Base-by-base conservation (phyloP, 2,329 filamentous ascomycete species). In the Intubia oerlemansii region DNA sequence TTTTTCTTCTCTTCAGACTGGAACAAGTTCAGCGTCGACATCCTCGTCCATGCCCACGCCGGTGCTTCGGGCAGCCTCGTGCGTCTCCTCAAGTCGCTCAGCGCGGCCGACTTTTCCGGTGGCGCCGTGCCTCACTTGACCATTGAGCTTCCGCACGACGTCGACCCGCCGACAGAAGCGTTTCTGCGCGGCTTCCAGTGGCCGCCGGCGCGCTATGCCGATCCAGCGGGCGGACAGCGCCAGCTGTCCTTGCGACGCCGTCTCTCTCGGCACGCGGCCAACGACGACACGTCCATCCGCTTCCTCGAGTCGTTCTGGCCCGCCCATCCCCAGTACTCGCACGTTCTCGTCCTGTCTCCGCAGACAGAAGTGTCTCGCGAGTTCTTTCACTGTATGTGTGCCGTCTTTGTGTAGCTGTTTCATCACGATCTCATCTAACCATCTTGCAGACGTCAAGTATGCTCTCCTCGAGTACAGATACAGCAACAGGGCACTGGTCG, bases 251-350 rank as follows among this genome's bases (percentile, higher is more conserved):
- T 95, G 12, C 69, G 77, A 16, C 80, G 78, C 36, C 73, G 80
- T 17, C 72, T 93, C 24, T 55, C 66, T 9, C 57, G 57, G 21
- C 54, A 62, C 27, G 56, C 55, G 26, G 42, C 74, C 36, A 68
- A 58, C 5, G 60, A 76, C 24, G 73, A 84, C 39, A 72, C 74
- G 32, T 71, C 80, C 0, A 56, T 74, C 11, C 69, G 74, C 15
- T 78, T 85, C 33, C 53, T 92, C 5, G 84, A 95, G 51, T 76
- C 79, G 0, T 92, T 91, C 47, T 95, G 82, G 60, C 84, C 88
- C 3, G 52, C 56, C 4, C 57, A 68, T 33, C 57, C 68, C 5
- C 45, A 48, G 3, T 50, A 66, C 29, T 72, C 73, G 8, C 81
- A 93, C 45, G 66, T 92, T 3, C 59, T 98, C n/a, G 52, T 93